Evolutionary conservation across 2,329 filamentous ascomycete genomes (phyloP).

Genomic region (Phoma sp.): DNA sequence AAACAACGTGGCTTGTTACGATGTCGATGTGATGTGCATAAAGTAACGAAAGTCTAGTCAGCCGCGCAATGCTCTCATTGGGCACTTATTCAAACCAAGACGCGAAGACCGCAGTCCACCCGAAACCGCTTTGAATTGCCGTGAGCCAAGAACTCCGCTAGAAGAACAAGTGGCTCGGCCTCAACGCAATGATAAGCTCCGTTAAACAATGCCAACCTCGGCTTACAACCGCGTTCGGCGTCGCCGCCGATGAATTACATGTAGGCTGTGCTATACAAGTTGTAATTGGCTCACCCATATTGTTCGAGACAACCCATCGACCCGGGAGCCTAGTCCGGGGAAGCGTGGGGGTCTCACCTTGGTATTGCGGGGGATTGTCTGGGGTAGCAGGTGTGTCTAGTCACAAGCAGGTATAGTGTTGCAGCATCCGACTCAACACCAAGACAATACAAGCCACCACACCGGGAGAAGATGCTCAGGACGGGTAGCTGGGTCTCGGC

Average conservation of each 20-base stretch:
- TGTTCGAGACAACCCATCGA: background rate
- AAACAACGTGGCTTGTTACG: background rate
- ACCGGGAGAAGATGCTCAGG: conserved; percentile 12
- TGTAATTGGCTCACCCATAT: background rate
- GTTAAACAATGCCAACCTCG: background rate
- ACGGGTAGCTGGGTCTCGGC: conserved; percentile 6
- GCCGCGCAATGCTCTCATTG: background rate
- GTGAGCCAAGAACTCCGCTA: conserved; percentile 12
- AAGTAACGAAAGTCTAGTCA: background rate
- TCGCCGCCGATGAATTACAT: background rate
- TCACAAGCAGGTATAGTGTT: background rate
- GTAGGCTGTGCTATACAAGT: background rate
- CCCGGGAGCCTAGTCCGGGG: conserved; percentile 7
- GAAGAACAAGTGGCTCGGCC: conserved; percentile 14
- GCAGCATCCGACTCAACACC: conserved; percentile 6
- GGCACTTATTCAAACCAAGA: background rate
- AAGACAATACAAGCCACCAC: conserved; percentile 8
- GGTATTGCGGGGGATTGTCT: conserved; percentile 12
- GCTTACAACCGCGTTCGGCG: conserved; percentile 5
- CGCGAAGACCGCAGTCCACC: conserved; percentile 5
- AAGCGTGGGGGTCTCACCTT: conserved; percentile 12
- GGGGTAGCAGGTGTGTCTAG: conserved; percentile 15
- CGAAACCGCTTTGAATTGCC: background rate
- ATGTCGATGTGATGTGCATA: background rate
- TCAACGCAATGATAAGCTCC: background rate